Base-by-base conservation (phyloP, 225 moss, liverwort and hornwort species). In the Neckera pumila region DNA sequence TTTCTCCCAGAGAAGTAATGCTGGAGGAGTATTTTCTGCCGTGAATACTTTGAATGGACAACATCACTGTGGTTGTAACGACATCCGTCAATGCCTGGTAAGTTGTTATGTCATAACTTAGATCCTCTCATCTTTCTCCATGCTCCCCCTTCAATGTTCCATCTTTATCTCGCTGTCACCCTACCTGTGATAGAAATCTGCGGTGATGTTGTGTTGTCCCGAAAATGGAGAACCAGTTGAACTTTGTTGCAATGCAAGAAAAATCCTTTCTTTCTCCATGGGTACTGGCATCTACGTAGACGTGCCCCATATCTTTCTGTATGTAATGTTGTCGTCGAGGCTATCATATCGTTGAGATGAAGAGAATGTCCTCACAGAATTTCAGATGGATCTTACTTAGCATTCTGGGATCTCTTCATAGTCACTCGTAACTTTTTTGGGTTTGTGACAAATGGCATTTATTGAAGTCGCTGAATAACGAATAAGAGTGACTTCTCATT, bases 11-110 rank as follows among this genome's bases (percentile, higher is more conserved):
- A 92, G 93, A 87, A 88, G 93, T 76, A 92, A 79, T 33, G 85
- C 89, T 86, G 91, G 93, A 86, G 93, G 93, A 85, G 93, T 88
- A 57, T 93, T 93, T 85, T 89, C 90, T 79, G 92, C 92, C 42
- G 51, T 93, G 64, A 79, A 93, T 88, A 86, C 58, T 36, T 90
- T 93, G 76, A 93, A 93, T 89, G 93, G 93, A 81, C 85, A 93
- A 69, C 89, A 69, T 87, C 90, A 90, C 19, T 93, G 93, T 58
- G 90, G 92, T 61, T 93, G 93, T 86, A 85, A 89, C 58, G 90
- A 92, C 71, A 90, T 93, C 49, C 89, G 76, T 72, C 83, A 87
- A 33, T 93, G 93, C 87, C 75, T 92, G 90, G 93, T 86, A 89
- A 90, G 91, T 88, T 76, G 40, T 25, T 28, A 47, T 82, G 36